These are phyloP conservation scores for Ogataea neopini DNA, from an alignment of 805 yeast genomes.

Conservation along the genomic window DNA sequence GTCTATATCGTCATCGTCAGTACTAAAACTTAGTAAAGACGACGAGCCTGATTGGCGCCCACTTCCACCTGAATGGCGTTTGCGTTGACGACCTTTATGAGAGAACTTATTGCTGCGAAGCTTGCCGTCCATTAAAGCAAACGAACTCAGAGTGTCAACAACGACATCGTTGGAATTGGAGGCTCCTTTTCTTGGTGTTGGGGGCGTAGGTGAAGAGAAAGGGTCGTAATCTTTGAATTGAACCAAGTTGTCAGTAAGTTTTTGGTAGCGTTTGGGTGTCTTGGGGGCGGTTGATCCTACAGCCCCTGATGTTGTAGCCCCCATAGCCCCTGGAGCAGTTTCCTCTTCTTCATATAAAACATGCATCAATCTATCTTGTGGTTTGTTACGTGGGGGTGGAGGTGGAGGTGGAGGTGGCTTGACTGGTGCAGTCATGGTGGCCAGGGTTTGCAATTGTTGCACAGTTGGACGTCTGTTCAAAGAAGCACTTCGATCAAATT, in stretches of 20 bases:
- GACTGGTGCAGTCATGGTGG: not conserved
- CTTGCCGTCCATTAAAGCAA: constrained; percentile 21
- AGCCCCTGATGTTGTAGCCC: not conserved
- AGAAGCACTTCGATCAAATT: not conserved
- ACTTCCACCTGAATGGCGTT: constrained; percentile 7
- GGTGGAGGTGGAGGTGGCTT: constrained; percentile 5
- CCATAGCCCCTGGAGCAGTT: not conserved
- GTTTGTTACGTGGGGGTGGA: constrained; percentile 18
- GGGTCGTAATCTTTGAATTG: constrained; percentile 18
- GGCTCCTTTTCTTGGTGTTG: not conserved
- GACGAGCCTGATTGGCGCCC: constrained; percentile 7
- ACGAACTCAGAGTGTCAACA: constrained; percentile 23
- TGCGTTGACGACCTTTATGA: not conserved
- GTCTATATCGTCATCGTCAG: constrained; percentile 8
- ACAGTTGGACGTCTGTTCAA: not conserved
- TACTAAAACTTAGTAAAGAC: constrained; percentile 8
- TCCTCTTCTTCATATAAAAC: constrained; percentile 28
- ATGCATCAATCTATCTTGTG: constrained; percentile 27
- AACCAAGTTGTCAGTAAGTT: constrained; percentile 22
- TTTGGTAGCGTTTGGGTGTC: constrained; percentile 26
- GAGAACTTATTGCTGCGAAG: constrained; percentile 7
- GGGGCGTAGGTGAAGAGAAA: not conserved
- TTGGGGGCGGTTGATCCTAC: not conserved
- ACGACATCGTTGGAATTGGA: constrained; percentile 14
- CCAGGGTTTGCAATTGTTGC: not conserved